Evolutionary conservation across 805 yeast genomes (phyloP).

Genomic region (Komagataella pseudopastoris): DNA sequence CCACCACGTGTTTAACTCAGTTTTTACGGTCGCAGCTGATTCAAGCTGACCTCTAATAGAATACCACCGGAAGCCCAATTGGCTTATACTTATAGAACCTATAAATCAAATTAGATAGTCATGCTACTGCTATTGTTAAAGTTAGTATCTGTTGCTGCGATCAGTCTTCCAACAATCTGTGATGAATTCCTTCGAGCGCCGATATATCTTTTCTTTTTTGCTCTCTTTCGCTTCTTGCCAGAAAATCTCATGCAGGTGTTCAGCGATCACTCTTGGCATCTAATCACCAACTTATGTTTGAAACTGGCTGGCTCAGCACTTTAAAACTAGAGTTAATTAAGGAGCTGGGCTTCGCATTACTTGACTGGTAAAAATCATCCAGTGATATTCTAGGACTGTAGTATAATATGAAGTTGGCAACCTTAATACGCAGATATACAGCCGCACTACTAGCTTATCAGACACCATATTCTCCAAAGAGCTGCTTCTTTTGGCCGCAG

Average conservation of each 20-base stretch:
- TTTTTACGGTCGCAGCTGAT: background rate
- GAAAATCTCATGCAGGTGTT: background rate
- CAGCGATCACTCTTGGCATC: background rate
- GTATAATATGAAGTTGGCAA: background rate
- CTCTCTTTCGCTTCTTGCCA: background rate
- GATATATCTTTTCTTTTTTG: background rate
- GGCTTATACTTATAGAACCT: background rate
- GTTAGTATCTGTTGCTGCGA: background rate
- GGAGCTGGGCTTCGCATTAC: too few relatives aligned
- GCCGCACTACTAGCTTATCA: background rate
- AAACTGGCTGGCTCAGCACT: background rate
- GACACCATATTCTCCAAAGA: background rate
- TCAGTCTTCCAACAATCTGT: too few relatives aligned
- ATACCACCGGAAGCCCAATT: background rate
- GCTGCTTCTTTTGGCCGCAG: background rate
- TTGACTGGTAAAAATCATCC: background rate
- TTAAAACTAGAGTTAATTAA: background rate
- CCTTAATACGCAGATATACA: background rate
- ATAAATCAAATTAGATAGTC: background rate
- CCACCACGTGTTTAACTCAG: background rate
- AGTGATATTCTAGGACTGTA: background rate
- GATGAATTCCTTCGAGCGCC: background rate
- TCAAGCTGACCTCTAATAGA: background rate
- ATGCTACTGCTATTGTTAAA: too few relatives aligned
- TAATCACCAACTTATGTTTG: background rate